These are phyloP conservation scores for Chaetomium fimeti DNA, from an alignment of 495 filamentous ascomycete species.

Conservation along the genomic window DNA sequence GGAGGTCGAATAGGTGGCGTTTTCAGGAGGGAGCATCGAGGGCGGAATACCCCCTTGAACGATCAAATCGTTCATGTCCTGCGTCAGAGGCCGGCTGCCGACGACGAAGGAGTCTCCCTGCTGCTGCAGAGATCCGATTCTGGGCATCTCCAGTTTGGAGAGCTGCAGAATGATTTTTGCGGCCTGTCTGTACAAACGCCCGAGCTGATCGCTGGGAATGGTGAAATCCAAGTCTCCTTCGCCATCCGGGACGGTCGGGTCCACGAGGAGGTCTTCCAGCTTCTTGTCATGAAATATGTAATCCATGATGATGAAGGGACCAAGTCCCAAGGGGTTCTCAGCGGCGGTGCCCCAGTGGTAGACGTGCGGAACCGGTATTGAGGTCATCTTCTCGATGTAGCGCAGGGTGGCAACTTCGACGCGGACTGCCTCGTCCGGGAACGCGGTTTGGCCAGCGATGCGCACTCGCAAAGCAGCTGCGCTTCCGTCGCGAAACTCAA, in stretches of 20 bases:
- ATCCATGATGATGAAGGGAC: constrained; percentile 52
- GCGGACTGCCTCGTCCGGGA: constrained; percentile 41
- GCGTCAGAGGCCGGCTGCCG: constrained; percentile 28
- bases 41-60: constrained; percentile 28
- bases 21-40: constrained; percentile 23
- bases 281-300: constrained; percentile 39
- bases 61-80: constrained; percentile 34
- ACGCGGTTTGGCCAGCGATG: constrained; percentile 18
- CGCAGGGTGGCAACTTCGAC: constrained; percentile 47
- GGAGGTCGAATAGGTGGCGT: constrained; percentile 32
- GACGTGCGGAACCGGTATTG: constrained; percentile 43
- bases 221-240: constrained; percentile 34
- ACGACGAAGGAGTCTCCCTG: constrained; percentile 22
- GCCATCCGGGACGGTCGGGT: constrained; percentile 19
- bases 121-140: constrained; percentile 42
- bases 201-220: constrained; percentile 33
- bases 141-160: constrained; percentile 28
- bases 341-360: constrained; percentile 36
- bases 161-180: constrained; percentile 41
- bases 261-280: constrained; percentile 36
- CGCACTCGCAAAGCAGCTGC: constrained; percentile 7
- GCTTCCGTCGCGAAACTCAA: constrained; percentile 9
- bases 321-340: constrained; percentile 35
- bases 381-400: constrained; percentile 41
- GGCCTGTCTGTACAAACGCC: constrained; percentile 37